Base-by-base conservation (phyloP, 2,329 filamentous ascomycete species). In the Alternaria angustiovoidea region DNA sequence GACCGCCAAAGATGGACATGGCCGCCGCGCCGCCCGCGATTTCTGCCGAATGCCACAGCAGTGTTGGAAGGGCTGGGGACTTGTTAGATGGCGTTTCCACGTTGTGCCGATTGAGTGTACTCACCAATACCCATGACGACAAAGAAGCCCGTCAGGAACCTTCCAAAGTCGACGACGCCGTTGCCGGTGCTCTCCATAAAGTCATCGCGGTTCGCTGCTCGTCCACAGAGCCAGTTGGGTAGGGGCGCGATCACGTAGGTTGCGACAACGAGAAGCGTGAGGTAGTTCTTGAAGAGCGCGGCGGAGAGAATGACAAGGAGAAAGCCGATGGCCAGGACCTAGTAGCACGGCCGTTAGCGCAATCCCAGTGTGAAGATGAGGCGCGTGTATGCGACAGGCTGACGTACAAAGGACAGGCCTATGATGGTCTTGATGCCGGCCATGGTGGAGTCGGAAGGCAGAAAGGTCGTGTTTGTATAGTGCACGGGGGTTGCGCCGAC, bases 351-450 rank as follows among this genome's bases (percentile, higher is more conserved):
- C 1, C 6, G 38, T 71, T 47, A 69, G 64, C 32, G 64, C 36
- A 26, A 14, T 5, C 22, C 34, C 26, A 39, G 20, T 3, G 26
- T 36, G 55, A 16, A 34, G 36, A 22, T 46, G 38, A 59, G 59
- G 61, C 53, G 61, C 48, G 51, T 47, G 52, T 43, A 68, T 64
- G 64, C 62, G 68, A 59, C 63, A 26, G 63, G 67, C 62, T 65
- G 67, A 71, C 88, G 57, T 87, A 92, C 95, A 83, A 99, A 99
- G 78, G 95, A 98, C 72, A 99, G 91, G 67, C 92, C 93, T 81
- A 99, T 99, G 82, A 99, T 99, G 70, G 95, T 99, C 84, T 97
- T 98, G 76, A 99, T 89, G 79, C 95, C 95, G 73, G 95, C 93
- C 84, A 92, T 87, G 83, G 83, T 68, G 64, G 36, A 7, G 36